These are phyloP conservation scores for Amanita pallidorosea DNA, from an alignment of 768 basidiomycete species.

Conservation along the genomic window DNA sequence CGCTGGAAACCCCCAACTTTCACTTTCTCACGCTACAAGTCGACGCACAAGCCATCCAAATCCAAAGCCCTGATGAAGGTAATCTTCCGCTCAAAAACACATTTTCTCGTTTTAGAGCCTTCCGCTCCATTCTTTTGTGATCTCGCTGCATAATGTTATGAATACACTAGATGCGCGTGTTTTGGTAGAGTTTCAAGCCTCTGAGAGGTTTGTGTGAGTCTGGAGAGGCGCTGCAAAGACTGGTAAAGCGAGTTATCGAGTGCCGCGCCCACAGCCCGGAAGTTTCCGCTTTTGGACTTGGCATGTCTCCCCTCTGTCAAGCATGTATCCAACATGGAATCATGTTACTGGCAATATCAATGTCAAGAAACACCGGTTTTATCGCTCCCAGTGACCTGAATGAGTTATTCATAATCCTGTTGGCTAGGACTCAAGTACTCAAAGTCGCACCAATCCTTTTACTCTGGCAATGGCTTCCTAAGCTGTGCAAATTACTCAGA, in stretches of 20 bases:
- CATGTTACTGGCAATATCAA: no score
- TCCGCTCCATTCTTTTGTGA: conserved; percentile 8
- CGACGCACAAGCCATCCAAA: conserved; percentile 39
- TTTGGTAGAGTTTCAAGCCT: not conserved
- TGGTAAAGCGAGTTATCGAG: not conserved
- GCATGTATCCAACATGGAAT: not conserved
- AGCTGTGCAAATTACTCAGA: no score
- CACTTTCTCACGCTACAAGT: conserved; percentile 37
- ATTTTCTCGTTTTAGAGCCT: conserved; percentile 14
- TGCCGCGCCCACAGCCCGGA: conserved; percentile 1
- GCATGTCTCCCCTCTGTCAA: not conserved
- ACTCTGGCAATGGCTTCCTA: no score
- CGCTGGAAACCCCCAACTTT: conserved; percentile 24
- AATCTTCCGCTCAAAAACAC: not conserved
- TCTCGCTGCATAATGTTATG: conserved; percentile 9
- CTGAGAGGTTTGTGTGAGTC: not conserved
- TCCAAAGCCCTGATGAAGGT: conserved; percentile 18
- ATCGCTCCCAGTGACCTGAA: no score
- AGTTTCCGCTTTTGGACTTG: conserved; percentile 7
- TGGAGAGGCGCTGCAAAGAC: conserved; percentile 2
- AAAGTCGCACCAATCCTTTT: no score
- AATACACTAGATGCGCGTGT: not conserved
- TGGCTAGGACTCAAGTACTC: no score
- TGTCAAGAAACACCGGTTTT: no score
- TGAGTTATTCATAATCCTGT: no score